Evolutionary conservation across 768 basidiomycete genomes (phyloP).

Genomic region (Botryobasidium botryosum): DNA sequence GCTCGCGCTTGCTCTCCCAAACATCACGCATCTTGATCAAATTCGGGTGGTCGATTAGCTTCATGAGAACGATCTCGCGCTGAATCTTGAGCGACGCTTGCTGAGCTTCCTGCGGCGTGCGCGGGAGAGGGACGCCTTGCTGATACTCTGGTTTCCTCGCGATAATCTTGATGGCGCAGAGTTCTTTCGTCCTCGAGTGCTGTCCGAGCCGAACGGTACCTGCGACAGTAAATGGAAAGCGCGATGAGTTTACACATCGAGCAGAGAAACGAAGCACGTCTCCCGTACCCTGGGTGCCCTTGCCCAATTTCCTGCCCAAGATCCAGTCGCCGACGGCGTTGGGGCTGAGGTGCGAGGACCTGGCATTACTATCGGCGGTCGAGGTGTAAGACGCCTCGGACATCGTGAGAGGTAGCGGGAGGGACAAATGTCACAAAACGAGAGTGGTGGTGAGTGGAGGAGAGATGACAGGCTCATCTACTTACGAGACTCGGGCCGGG

Average conservation of each 20-base stretch:
- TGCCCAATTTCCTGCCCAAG: slow-evolving; percentile 84
- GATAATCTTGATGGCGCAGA: slow-evolving; percentile 92
- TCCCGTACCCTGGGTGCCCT: slow-evolving; percentile 63
- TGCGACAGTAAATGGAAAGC: slow-evolving; percentile 8
- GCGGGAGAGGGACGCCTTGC: slow-evolving; percentile 47
- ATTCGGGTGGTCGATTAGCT: slow-evolving; percentile 96
- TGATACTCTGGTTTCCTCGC: slow-evolving; percentile 63
- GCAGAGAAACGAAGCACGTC: not conserved
- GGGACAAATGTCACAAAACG: too few species aligned
- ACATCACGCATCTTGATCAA: slow-evolving; percentile 93
- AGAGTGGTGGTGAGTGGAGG: too few species aligned
- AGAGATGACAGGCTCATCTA: too few species aligned
- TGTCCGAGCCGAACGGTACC: slow-evolving; percentile 81
- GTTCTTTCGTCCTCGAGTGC: slow-evolving; percentile 69
- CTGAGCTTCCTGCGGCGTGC: slow-evolving; percentile 61
- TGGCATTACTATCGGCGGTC: too few species aligned
- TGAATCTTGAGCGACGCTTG: slow-evolving; percentile 55
- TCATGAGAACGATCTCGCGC: slow-evolving; percentile 97
- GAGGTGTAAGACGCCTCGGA: too few species aligned
- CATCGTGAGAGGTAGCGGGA: too few species aligned
- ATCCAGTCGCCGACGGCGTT: slow-evolving; percentile 82
- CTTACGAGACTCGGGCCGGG: too few species aligned
- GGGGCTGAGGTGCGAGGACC: too few species aligned
- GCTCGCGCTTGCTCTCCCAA: slow-evolving; percentile 78
- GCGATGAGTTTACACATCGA: not conserved